A percentile compares a stretch with the other conserved stretches of the same genome.
These are phyloP conservation scores for Podospora didyma DNA, from an alignment of 495 filamentous ascomycete species.

Conservation along the genomic window DNA sequence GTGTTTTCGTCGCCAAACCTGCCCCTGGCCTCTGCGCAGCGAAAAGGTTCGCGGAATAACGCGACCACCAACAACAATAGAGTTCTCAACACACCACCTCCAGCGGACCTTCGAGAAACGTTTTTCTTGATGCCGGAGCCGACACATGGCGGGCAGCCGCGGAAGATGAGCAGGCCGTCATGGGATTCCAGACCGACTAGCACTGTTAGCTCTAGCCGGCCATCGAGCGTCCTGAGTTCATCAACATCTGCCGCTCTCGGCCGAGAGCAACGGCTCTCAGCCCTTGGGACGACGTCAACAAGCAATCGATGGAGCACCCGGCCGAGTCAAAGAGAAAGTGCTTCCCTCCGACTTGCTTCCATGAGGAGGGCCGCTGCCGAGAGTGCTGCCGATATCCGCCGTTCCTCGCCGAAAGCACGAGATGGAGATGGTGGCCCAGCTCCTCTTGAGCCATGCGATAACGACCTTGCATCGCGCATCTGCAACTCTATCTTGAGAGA, in stretches of 20 bases:
- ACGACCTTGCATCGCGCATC: background rate
- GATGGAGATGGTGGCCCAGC: too few species aligned
- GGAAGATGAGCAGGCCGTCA: background rate
- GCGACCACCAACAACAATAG: too few species aligned
- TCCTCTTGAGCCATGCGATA: background rate
- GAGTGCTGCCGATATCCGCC: background rate
- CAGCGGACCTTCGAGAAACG: too few species aligned
- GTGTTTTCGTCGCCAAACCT: background rate
- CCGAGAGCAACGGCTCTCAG: background rate
- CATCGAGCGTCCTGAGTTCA: background rate
- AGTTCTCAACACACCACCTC: too few species aligned
- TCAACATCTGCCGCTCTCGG: background rate
- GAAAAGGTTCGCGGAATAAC: too few species aligned
- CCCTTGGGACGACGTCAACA: background rate
- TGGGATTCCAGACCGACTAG: background rate
- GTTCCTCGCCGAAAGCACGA: background rate
- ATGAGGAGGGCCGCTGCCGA: background rate
- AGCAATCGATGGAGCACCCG: background rate
- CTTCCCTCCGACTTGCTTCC: background rate
- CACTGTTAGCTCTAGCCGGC: background rate
- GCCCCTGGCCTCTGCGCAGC: background rate
- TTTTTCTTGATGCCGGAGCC: too few species aligned
- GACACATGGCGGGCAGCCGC: too few species aligned
- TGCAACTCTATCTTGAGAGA: constrained; percentile 1
- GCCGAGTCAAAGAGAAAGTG: background rate